phyloP scores from a whole-genome alignment of 441 rosid species.

The Erodium moschatum region DNA sequence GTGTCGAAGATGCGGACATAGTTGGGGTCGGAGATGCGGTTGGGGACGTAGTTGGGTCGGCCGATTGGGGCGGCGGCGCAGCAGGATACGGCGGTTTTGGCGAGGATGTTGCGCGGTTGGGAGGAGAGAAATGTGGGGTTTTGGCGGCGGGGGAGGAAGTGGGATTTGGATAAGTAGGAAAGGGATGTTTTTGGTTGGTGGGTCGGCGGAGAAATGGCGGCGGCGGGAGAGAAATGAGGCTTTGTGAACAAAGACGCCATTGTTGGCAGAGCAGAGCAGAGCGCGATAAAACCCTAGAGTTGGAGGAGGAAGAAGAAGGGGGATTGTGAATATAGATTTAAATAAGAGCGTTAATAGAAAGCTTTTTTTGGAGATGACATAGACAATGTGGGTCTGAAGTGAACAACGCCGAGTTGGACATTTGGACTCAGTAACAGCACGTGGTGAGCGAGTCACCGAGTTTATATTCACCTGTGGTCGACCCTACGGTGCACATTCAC shows the following conservation, averaged over 20 bases:
- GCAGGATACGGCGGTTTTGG: constrained; percentile 14
- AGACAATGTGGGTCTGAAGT: background rate
- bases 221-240: background rate
- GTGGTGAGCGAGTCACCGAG: background rate
- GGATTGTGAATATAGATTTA: background rate
- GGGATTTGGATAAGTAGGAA: background rate
- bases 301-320: background rate
- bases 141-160: too few species aligned
- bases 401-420: background rate
- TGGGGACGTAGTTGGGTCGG: constrained; percentile 61
- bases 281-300: background rate
- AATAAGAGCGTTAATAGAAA: too few species aligned
- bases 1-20: constrained; percentile 85
- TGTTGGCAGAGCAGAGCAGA: background rate
- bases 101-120: constrained; percentile 21
- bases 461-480: background rate
- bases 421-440: background rate
- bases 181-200: background rate
- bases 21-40: constrained; percentile 51
- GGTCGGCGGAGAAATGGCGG: background rate
- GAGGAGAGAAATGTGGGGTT: background rate
- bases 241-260: constrained; percentile 5
- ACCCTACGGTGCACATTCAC: background rate
- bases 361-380: background rate
- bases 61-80: constrained; percentile 15